Percentiles rank a stretch among this genome's conserved stretches.
These are phyloP conservation scores for Leccinum sublutescens DNA, from an alignment of 768 basidiomycete genomes.

Conservation along the genomic window DNA sequence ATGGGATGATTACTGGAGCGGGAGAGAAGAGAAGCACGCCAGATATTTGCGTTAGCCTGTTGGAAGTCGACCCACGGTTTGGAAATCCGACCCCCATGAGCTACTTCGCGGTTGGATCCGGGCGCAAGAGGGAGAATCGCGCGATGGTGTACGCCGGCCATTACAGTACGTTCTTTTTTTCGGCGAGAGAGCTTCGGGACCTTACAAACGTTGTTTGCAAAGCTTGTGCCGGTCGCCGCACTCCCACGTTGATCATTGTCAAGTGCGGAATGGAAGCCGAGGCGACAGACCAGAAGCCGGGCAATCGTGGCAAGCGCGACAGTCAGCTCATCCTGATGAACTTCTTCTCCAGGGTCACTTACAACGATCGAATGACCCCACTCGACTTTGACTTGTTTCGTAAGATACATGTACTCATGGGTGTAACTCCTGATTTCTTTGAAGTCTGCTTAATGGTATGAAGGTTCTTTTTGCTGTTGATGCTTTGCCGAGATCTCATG, in stretches of 20 bases:
- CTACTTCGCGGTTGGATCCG: slow-evolving; percentile 88
- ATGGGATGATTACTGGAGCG: slow-evolving; percentile 98
- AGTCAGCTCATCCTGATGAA: slow-evolving; percentile 99
- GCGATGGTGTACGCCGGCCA: slow-evolving; percentile 99
- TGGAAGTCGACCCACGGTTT: slow-evolving; percentile 94
- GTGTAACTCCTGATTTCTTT: slow-evolving; percentile 98
- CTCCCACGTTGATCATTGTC: slow-evolving; percentile 91
- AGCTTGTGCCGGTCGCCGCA: slow-evolving; percentile 85
- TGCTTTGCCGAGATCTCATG: slow-evolving; percentile 9
- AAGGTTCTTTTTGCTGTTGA: slow-evolving; percentile 25
- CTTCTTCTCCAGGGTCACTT: slow-evolving; percentile 98
- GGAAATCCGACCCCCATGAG: slow-evolving; percentile 95
- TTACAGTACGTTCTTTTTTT: slow-evolving; percentile 67
- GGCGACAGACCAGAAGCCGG: slow-evolving; percentile 86
- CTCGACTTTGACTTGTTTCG: slow-evolving; percentile 98
- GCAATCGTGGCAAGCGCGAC: slow-evolving; percentile 98
- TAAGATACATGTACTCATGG: slow-evolving; percentile 94
- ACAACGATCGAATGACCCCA: slow-evolving; percentile 98
- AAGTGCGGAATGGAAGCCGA: slow-evolving; percentile 94
- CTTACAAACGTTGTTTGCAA: neutral
- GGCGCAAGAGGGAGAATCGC: slow-evolving; percentile 85
- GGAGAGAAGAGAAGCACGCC: slow-evolving; percentile 96
- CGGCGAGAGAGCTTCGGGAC: neutral
- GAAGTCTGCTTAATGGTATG: slow-evolving; percentile 94
- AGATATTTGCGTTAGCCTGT: slow-evolving; percentile 88